Percentiles rank a stretch among this genome's conserved stretches.
Evolutionary conservation across 2,329 filamentous ascomycete species (phyloP).

Genomic region (Alternaria arbusti): DNA sequence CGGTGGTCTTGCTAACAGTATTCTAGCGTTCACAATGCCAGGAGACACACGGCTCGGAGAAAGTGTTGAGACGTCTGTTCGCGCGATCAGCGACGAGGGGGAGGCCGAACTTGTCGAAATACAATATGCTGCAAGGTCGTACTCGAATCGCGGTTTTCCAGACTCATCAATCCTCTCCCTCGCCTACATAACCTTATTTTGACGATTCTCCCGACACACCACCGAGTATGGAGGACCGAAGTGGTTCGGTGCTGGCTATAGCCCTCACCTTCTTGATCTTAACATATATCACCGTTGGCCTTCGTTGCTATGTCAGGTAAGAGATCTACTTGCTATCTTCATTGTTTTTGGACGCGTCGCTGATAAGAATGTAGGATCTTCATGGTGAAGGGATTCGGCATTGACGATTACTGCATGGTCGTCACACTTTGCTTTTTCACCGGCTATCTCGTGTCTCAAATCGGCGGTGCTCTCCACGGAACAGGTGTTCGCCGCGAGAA

Average conservation of each 20-base stretch:
- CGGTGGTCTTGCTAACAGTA: conserved; percentile 15
- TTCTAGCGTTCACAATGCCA: conserved; percentile 13
- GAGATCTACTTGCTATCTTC: conserved; percentile 2
- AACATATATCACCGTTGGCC: conserved; percentile 46
- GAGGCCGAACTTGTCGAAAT: conserved; percentile 3
- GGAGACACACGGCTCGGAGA: conserved; percentile 4
- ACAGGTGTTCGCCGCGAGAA: conserved; percentile 44
- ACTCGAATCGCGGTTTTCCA: neutral
- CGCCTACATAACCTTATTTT: conserved; percentile 1
- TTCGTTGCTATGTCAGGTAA: conserved; percentile 49
- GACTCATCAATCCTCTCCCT: conserved; percentile 1
- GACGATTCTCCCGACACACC: neutral
- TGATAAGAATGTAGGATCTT: conserved; percentile 20
- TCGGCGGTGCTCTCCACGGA: conserved; percentile 48
- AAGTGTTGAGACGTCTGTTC: conserved; percentile 17
- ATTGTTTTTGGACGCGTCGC: neutral
- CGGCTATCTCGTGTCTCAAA: conserved; percentile 34
- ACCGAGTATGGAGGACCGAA: conserved; percentile 32
- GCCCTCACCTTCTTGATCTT: conserved; percentile 47
- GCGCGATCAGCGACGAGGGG: conserved; percentile 11
- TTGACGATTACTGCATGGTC: conserved; percentile 51
- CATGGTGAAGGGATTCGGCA: conserved; percentile 48
- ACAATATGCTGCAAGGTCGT: conserved; percentile 15
- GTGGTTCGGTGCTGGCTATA: conserved; percentile 34
- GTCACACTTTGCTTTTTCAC: conserved; percentile 48